Conservation (phyloP, 1,284 basidiomycete species). For the Pascua sp. region DNA sequence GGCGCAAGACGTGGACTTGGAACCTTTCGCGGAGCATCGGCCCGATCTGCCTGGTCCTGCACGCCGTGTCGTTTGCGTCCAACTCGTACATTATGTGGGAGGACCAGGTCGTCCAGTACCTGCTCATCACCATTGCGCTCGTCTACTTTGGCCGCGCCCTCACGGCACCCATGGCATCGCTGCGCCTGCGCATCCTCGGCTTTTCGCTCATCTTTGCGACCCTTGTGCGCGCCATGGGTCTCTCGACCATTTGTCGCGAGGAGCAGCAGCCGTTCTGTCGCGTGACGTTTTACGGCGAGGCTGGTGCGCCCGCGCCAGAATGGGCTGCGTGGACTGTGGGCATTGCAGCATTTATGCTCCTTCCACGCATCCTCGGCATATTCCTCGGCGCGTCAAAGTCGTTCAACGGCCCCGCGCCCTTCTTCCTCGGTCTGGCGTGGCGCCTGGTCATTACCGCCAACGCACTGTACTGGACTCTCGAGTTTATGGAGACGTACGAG, state of each 20-base stretch:
- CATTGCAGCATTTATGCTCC: slow-evolving; percentile 54
- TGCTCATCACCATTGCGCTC: slow-evolving; percentile 60
- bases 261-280: slow-evolving; percentile 85
- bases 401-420: slow-evolving; percentile 65
- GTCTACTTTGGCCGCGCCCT: slow-evolving; percentile 60
- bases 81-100: slow-evolving; percentile 98
- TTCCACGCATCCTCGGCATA: slow-evolving; percentile 61
- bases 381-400: slow-evolving; percentile 68
- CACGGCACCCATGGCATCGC: slow-evolving; percentile 61
- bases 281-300: slow-evolving; percentile 78
- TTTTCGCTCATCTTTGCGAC: slow-evolving; percentile 65
- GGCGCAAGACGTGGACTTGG: slow-evolving; percentile 14
- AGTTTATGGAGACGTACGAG: slow-evolving; percentile 62
- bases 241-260: slow-evolving; percentile 84
- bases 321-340: slow-evolving; percentile 59
- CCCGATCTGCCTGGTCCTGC: slow-evolving; percentile 61
- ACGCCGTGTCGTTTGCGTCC: slow-evolving; percentile 70
- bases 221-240: slow-evolving; percentile 68
- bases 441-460: slow-evolving; percentile 60
- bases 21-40: slow-evolving; percentile 40
- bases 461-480: slow-evolving; percentile 69
- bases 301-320: slow-evolving; percentile 62
- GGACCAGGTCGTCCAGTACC: slow-evolving; percentile 73
- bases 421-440: slow-evolving; percentile 62
- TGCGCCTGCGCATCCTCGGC: slow-evolving; percentile 71